phyloP scores from a whole-genome alignment of 2,329 filamentous ascomycete species.

The Fusarium oxysporum region DNA sequence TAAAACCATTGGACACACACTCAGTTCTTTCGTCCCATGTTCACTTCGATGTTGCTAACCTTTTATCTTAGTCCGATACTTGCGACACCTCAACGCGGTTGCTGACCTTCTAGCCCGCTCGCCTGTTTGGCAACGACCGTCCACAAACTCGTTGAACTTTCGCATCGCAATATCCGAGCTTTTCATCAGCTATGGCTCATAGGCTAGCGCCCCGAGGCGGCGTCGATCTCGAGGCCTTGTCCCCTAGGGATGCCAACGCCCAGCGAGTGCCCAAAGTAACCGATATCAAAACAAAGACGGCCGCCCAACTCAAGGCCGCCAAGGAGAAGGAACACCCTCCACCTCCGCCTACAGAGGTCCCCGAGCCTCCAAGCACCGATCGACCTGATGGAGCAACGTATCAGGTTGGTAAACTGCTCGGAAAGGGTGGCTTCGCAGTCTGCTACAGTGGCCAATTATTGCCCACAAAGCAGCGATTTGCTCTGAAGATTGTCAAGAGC shows the following conservation, averaged over 20 bases:
- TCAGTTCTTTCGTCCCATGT: not conserved
- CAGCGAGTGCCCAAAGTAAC: constrained; percentile 62
- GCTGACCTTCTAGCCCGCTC: constrained; percentile 31
- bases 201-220: constrained; percentile 61
- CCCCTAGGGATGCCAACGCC: constrained; percentile 73
- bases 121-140: constrained; percentile 1
- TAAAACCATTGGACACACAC: not conserved
- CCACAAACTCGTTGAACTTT: constrained; percentile 2
- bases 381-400: constrained; percentile 78
- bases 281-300: constrained; percentile 65
- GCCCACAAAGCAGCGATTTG: constrained; percentile 74
- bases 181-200: constrained; percentile 56
- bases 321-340: constrained; percentile 76
- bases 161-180: constrained; percentile 1
- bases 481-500: constrained; percentile 86
- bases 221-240: constrained; percentile 71
- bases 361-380: constrained; percentile 74
- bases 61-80: constrained; percentile 19
- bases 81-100: constrained; percentile 28
- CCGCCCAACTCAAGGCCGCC: constrained; percentile 64
- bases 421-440: constrained; percentile 85
- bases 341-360: constrained; percentile 69
- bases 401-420: constrained; percentile 78
- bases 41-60: constrained; percentile 10
- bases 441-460: constrained; percentile 79